phyloP scores from a whole-genome alignment of 1,139 yeast species.

The Debaryomyces psychrophilus region DNA sequence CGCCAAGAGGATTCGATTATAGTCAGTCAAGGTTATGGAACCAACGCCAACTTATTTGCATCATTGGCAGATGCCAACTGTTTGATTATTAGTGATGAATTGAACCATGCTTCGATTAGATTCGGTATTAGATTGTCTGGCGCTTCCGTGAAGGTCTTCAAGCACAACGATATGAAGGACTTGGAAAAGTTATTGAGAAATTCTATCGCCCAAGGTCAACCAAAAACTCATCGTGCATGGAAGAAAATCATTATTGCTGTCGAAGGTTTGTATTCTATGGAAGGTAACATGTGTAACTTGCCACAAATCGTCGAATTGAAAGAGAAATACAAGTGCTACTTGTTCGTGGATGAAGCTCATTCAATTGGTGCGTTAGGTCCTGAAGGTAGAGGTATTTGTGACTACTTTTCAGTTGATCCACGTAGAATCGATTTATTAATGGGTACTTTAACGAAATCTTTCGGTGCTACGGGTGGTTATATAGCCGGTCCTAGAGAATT shows the following conservation, averaged over 20 bases:
- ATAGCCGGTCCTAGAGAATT: constrained; percentile 72
- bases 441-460: constrained; percentile 98
- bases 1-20: constrained; percentile 89
- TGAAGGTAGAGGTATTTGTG: constrained; percentile 91
- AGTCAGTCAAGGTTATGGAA: constrained; percentile 94
- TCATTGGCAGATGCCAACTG: constrained; percentile 85
- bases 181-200: constrained; percentile 82
- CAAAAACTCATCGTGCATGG: constrained; percentile 97
- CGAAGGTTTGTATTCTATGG: constrained; percentile 97
- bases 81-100: constrained; percentile 88
- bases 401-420: constrained; percentile 82
- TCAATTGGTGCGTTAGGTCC: constrained; percentile 98
- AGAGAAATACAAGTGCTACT: constrained; percentile 83
- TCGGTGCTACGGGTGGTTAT: constrained; percentile 99
- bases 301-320: constrained; percentile 77
- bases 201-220: constrained; percentile 94
- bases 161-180: constrained; percentile 85
- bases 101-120: constrained; percentile 94
- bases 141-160: constrained; percentile 88
- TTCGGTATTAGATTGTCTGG: constrained; percentile 94
- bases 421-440: constrained; percentile 77
- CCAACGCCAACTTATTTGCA: constrained; percentile 89
- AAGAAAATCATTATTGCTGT: constrained; percentile 88
- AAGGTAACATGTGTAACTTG: constrained; percentile 89
- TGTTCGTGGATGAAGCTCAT: constrained; percentile 97